These are phyloP conservation scores for Liquidambar formosana DNA, from an alignment of 164 flowering plant genomes.

Conservation along the genomic window DNA sequence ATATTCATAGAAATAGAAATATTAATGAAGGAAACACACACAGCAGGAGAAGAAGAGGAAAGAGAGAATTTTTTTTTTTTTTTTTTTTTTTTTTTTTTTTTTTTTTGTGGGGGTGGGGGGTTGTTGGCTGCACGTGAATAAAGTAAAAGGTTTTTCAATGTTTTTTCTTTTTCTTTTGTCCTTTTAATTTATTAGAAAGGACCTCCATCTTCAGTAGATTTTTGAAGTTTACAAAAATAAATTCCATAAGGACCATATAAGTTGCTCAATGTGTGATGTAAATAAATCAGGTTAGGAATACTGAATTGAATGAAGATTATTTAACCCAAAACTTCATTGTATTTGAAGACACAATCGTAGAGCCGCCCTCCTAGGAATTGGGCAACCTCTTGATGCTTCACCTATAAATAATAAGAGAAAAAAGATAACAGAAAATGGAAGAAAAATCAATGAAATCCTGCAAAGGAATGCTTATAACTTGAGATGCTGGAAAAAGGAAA, in stretches of 20 bases:
- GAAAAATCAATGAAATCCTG: neutral
- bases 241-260: neutral
- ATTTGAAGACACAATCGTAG: conserved; percentile 95
- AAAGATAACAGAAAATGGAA: neutral
- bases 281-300: conserved; percentile 11
- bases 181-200: no score
- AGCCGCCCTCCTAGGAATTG: conserved; percentile 96
- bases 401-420: conserved; percentile 43
- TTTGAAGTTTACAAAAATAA: conserved; percentile 4
- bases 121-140: neutral
- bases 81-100: no score
- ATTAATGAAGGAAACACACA: neutral
- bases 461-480: neutral
- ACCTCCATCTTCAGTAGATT: neutral
- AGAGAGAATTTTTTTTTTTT: no score
- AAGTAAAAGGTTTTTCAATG: neutral
- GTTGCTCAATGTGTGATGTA: neutral
- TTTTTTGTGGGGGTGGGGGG: no score
- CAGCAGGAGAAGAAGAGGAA: no score
- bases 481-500: neutral
- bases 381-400: conserved; percentile 97
- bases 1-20: neutral
- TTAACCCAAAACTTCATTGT: conserved; percentile 57
- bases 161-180: no score
- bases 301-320: conserved; percentile 14